These are phyloP conservation scores for Persicaria maculosa DNA, from an alignment of 148 eudicot genomes.

Conservation along the genomic window DNA sequence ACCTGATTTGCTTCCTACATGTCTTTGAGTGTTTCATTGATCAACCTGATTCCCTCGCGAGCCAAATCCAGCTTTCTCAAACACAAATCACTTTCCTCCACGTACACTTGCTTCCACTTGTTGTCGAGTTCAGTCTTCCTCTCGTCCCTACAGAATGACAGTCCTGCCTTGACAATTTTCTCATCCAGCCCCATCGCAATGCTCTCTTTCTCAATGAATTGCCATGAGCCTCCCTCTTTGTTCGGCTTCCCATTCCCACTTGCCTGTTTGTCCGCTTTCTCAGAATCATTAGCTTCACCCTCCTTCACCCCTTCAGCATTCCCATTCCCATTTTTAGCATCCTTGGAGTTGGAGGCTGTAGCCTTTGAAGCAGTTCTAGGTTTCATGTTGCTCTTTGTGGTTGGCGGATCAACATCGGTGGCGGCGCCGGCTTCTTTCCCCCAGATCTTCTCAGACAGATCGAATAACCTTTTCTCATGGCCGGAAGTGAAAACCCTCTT, in stretches of 20 bases:
- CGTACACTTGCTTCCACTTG: conserved; percentile 19
- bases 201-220: neutral
- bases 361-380: too few relatives aligned
- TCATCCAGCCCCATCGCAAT: conserved; percentile 2
- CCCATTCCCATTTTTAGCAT: neutral
- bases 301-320: too few relatives aligned
- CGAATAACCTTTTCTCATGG: conserved; percentile 24
- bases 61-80: too few relatives aligned
- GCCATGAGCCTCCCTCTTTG: too few relatives aligned
- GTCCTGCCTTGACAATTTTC: conserved; percentile 16
- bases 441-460: conserved; percentile 39
- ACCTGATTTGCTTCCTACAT: too few relatives aligned
- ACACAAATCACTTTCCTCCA: conserved; percentile 16
- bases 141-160: conserved; percentile 13
- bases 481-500: conserved; percentile 23
- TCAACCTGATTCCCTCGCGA: conserved; percentile 13
- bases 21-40: conserved; percentile 15
- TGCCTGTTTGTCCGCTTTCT: too few relatives aligned
- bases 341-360: too few relatives aligned
- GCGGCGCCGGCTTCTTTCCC: neutral
- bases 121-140: conserved; percentile 17
- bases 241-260: too few relatives aligned
- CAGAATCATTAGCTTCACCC: too few relatives aligned
- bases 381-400: too few relatives aligned
- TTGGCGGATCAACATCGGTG: too few relatives aligned